Conservation (phyloP, 768 basidiomycete species). For the Cyclocybe cylindracea region DNA sequence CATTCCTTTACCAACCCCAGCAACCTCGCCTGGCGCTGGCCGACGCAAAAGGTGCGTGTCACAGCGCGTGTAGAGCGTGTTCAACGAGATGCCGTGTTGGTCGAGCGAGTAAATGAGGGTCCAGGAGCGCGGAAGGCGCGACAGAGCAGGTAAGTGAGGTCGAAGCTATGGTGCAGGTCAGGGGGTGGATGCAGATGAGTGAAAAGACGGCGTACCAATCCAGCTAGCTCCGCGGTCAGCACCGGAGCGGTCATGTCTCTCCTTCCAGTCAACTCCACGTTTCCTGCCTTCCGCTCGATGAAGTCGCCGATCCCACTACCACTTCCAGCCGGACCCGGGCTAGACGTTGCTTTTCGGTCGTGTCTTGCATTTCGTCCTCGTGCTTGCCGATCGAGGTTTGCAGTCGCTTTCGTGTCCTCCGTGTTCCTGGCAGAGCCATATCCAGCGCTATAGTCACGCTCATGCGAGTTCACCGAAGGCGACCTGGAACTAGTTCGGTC, state of each 20-base stretch:
- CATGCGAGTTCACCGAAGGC: too few relatives aligned
- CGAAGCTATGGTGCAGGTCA: constrained; percentile 53
- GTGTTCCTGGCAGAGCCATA: too few relatives aligned
- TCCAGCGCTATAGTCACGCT: too few relatives aligned
- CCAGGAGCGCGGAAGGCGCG: constrained; percentile 73
- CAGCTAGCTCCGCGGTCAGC: constrained; percentile 53
- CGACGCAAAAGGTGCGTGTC: constrained; percentile 37
- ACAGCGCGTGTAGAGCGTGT: constrained; percentile 79
- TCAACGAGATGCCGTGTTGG: constrained; percentile 91
- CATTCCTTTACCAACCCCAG: constrained; percentile 36
- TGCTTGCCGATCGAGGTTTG: too few relatives aligned
- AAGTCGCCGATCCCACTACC: constrained; percentile 37
- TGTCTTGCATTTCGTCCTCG: not conserved
- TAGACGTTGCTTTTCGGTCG: not conserved
- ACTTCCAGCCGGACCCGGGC: constrained; percentile 5
- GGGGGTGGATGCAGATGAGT: not conserved
- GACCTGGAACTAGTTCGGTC: too few relatives aligned
- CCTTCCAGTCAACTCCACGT: constrained; percentile 55
- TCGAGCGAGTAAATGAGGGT: constrained; percentile 86
- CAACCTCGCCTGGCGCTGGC: constrained; percentile 25
- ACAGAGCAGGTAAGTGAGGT: constrained; percentile 69
- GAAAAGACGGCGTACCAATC: constrained; percentile 47
- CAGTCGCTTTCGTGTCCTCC: too few relatives aligned
- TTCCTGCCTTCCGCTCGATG: constrained; percentile 51
- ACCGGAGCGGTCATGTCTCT: constrained; percentile 55